phyloP scores from a whole-genome alignment of 2,329 filamentous ascomycete genomes.

The Fusarium camptoceras region DNA sequence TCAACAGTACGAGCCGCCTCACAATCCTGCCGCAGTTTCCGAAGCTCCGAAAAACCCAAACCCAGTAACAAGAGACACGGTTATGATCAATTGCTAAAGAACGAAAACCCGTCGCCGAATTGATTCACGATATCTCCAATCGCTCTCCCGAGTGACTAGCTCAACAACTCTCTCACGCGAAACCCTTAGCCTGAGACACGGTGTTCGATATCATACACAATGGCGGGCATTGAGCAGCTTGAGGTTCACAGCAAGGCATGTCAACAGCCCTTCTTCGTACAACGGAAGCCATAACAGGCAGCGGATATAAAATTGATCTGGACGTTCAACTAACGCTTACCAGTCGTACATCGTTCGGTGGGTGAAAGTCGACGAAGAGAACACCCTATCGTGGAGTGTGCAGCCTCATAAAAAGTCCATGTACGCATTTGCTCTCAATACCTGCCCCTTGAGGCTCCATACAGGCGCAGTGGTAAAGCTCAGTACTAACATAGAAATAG shows the following conservation, averaged over 20 bases:
- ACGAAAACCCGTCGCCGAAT: constrained; percentile 27
- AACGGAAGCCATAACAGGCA: not conserved
- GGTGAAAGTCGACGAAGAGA: constrained; percentile 89
- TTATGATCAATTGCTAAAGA: constrained; percentile 39
- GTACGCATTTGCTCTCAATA: constrained; percentile 55
- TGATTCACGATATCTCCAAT: constrained; percentile 16
- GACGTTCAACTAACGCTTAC: constrained; percentile 39
- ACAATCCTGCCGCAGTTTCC: constrained; percentile 27
- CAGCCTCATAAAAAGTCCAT: constrained; percentile 98
- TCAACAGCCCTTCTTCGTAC: not conserved
- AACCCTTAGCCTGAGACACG: constrained; percentile 6
- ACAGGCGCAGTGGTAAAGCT: not conserved
- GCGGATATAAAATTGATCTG: not conserved
- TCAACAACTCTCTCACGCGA: constrained; percentile 13
- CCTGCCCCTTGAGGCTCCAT: not conserved
- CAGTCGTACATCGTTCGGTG: constrained; percentile 98
- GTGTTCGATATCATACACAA: constrained; percentile 54
- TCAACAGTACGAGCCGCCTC: constrained; percentile 16
- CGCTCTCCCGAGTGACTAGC: constrained; percentile 6
- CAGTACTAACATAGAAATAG: constrained; percentile 54
- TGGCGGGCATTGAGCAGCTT: constrained; percentile 96
- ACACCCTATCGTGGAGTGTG: constrained; percentile 97
- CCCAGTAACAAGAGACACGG: constrained; percentile 37
- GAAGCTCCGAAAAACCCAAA: constrained; percentile 24
- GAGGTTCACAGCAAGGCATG: constrained; percentile 96